Conservation (phyloP, 768 basidiomycete genomes). For the Lactarius sp. region DNA sequence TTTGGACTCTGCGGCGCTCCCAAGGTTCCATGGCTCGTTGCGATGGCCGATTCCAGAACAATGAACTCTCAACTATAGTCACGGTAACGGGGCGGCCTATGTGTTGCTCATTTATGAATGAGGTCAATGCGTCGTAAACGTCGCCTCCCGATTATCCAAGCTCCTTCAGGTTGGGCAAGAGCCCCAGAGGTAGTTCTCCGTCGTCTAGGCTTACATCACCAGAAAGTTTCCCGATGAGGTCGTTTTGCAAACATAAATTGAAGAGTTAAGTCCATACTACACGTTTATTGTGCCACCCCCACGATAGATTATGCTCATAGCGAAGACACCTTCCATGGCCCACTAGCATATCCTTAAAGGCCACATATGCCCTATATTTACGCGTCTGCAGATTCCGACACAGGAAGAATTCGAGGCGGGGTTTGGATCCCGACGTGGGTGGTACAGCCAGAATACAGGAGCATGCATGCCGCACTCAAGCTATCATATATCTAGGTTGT, state of each 20-base stretch:
- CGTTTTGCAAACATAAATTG: not conserved
- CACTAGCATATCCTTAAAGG: constrained; percentile 55
- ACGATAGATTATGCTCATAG: not conserved
- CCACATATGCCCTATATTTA: constrained; percentile 76
- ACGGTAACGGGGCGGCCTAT: not conserved
- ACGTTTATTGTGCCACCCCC: not conserved
- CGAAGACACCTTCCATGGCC: constrained; percentile 51
- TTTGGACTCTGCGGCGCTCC: no score
- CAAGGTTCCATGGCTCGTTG: not conserved
- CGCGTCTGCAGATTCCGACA: constrained; percentile 49
- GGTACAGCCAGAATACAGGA: constrained; percentile 30
- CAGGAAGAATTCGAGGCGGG: constrained; percentile 48
- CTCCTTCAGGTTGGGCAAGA: not conserved
- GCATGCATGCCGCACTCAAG: no score
- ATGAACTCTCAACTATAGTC: not conserved
- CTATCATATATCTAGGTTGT: no score
- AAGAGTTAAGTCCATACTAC: no score
- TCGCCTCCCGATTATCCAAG: not conserved
- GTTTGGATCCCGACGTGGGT: constrained; percentile 38
- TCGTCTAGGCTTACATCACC: not conserved
- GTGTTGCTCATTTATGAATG: not conserved
- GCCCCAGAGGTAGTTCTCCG: not conserved
- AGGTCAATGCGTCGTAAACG: not conserved
- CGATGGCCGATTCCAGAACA: not conserved
- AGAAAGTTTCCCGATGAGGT: not conserved